Conservation (phyloP, 371 early-diverging fungal species). For the Mucor plumbeus region DNA sequence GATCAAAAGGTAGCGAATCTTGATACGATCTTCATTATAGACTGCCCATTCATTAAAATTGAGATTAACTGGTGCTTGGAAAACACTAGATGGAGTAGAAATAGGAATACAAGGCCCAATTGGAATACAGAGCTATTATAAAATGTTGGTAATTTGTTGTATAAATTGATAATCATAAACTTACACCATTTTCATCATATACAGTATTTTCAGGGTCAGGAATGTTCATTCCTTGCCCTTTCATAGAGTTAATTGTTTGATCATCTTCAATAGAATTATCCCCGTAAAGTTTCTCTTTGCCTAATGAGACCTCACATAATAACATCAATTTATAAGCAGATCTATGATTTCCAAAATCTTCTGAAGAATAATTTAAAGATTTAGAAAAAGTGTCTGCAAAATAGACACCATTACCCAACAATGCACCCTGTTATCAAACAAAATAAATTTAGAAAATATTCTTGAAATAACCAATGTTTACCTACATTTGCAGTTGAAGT, state of each 20-base stretch:
- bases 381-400: slow-evolving; percentile 66
- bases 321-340: slow-evolving; percentile 42
- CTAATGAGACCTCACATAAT: slow-evolving; percentile 67
- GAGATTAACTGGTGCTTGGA: slow-evolving; percentile 21
- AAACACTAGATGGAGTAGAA: background rate
- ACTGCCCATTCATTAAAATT: slow-evolving; percentile 65
- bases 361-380: slow-evolving; percentile 43
- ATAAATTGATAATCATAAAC: background rate
- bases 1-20: slow-evolving; percentile 58
- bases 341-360: slow-evolving; percentile 14
- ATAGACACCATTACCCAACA: slow-evolving; percentile 63
- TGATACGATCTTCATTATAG: slow-evolving; percentile 55
- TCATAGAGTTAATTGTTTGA: slow-evolving; percentile 36
- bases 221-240: slow-evolving; percentile 49
- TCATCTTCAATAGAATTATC: background rate
- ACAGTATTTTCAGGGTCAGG: slow-evolving; percentile 47
- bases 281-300: slow-evolving; percentile 22
- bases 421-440: slow-evolving; percentile 34
- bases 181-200: slow-evolving; percentile 41
- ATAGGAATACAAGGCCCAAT: slow-evolving; percentile 42
- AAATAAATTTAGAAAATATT: background rate
- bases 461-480: background rate
- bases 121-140: slow-evolving; percentile 39
- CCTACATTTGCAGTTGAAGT: slow-evolving; percentile 38
- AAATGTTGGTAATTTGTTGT: background rate